Base-by-base conservation (phyloP, 2,329 filamentous ascomycete species). In the Dactylellina cionopaga region DNA sequence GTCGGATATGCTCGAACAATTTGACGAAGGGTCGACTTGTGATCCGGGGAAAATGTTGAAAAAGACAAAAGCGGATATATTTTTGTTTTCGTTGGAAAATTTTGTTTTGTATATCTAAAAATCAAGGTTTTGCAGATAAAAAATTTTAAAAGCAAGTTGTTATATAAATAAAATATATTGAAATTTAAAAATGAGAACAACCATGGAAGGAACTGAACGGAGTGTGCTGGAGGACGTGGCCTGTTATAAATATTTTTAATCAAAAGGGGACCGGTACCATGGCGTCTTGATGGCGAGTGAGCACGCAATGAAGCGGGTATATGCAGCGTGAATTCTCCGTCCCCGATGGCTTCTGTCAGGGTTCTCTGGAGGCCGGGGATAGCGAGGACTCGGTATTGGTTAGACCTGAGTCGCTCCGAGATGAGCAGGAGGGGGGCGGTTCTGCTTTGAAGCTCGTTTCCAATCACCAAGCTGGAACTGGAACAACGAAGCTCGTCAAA, bases 251-350 rank as follows among this genome's bases (percentile, higher is more conserved):
- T n/a, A n/a, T n/a, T n/a, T n/a, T n/a, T n/a, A n/a, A n/a, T n/a
- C n/a, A 55, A 43, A n/a, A n/a, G 49, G 41, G 27, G 3, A 15
- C n/a, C 4, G 22, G n/a, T 29, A 44, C 6, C 55, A 72, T 72
- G 68, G 51, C 68, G 68, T 22, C 68, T 72, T 72, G 68, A 25
- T 5, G 59, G 37, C 22, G n/a, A 51, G 33, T 35, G 22, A 72
- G 68, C 68, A 72, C 68, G 68, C 60, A 65, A 72, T 46, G 25
- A 33, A 51, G 49, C 41, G 17, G 17, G 39, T 33, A 43, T 39
- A 49, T 37, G 15, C 19, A 24, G 22, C 19, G 29, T 9, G 27
- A 47, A 60, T 46, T 35, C 54, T 46, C 54, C 54, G 37, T 29
- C 22, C 52, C 31, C 33, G 22, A 5, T 19, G 9, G 33, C 3